Evolutionary conservation across 2,329 filamentous ascomycete species (phyloP).

Genomic region (Xylariaceae sp.): DNA sequence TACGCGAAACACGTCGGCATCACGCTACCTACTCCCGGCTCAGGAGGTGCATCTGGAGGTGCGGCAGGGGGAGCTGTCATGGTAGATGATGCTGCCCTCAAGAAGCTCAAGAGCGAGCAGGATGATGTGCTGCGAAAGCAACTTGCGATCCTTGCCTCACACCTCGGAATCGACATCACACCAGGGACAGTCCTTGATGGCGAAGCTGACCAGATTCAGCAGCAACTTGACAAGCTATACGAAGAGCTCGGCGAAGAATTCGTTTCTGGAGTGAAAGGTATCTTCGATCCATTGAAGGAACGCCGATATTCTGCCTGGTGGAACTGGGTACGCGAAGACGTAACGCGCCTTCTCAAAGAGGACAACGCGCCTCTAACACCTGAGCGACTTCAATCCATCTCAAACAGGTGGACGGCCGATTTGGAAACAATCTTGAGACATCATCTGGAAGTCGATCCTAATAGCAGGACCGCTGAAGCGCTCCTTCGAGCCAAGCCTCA

Average conservation of each 20-base stretch:
- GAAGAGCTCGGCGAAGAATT: slow-evolving; percentile 96
- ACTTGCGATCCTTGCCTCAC: slow-evolving; percentile 88
- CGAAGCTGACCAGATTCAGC: slow-evolving; percentile 76
- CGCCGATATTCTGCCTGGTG: slow-evolving; percentile 96
- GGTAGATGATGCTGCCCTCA: slow-evolving; percentile 97
- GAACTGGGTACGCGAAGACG: slow-evolving; percentile 99
- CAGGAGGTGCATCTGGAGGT: slow-evolving; percentile 66
- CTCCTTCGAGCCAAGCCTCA: slow-evolving; percentile 9
- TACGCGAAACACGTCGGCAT: slow-evolving; percentile 82
- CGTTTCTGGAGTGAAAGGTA: slow-evolving; percentile 85
- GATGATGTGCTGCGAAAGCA: slow-evolving; percentile 96
- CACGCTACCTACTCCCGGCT: slow-evolving; percentile 71
- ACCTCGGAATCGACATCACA: slow-evolving; percentile 86
- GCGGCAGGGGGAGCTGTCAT: slow-evolving; percentile 79
- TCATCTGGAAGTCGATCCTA: slow-evolving; percentile 1
- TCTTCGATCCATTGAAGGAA: slow-evolving; percentile 89
- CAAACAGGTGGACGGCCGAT: slow-evolving; percentile 87
- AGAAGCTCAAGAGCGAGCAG: slow-evolving; percentile 96
- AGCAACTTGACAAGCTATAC: slow-evolving; percentile 90
- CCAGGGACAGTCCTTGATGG: slow-evolving; percentile 93
- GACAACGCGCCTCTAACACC: neutral
- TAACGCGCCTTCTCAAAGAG: slow-evolving; percentile 32
- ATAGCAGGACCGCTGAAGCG: slow-evolving; percentile 3
- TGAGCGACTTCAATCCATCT: slow-evolving; percentile 55
- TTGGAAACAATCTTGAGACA: slow-evolving; percentile 31